These are phyloP conservation scores for Lachancea sp. DNA, from an alignment of 805 yeast species.

Conservation along the genomic window DNA sequence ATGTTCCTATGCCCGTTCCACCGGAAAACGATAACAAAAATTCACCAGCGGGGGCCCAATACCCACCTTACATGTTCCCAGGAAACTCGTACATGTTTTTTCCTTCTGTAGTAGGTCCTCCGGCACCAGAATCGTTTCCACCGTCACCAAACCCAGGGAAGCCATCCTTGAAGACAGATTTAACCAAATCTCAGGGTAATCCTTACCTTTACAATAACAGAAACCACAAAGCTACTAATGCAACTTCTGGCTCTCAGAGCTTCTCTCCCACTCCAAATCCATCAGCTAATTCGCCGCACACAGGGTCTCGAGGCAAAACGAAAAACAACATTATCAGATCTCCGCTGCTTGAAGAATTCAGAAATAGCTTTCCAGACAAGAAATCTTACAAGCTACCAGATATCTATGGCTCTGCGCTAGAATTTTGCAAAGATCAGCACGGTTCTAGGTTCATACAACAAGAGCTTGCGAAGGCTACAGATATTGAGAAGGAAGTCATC, in stretches of 20 bases:
- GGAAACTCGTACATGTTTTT: constrained; percentile 7
- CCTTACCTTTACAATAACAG: constrained; percentile 8
- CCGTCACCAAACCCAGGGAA: not conserved
- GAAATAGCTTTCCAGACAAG: constrained; percentile 48
- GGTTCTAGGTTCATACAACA: constrained; percentile 97
- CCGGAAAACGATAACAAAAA: not conserved
- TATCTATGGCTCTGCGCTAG: constrained; percentile 80
- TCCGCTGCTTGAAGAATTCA: constrained; percentile 78
- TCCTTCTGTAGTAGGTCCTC: constrained; percentile 13
- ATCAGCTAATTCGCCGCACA: not conserved
- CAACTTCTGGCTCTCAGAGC: not conserved
- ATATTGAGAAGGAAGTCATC: constrained; percentile 70
- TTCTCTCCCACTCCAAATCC: constrained; percentile 1
- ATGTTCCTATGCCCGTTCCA: not conserved
- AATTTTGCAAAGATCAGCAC: constrained; percentile 91
- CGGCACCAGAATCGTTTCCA: constrained; percentile 14
- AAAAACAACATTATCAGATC: constrained; percentile 49
- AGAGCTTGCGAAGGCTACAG: constrained; percentile 55
- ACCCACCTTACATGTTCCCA: constrained; percentile 6
- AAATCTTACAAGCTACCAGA: constrained; percentile 57
- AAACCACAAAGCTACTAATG: not conserved
- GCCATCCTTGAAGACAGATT: not conserved
- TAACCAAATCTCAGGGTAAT: constrained; percentile 4
- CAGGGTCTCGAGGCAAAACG: constrained; percentile 5
- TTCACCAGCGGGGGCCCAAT: constrained; percentile 7